phyloP scores from a whole-genome alignment of 139 green algal genomes.

The Gonium pectorale region DNA sequence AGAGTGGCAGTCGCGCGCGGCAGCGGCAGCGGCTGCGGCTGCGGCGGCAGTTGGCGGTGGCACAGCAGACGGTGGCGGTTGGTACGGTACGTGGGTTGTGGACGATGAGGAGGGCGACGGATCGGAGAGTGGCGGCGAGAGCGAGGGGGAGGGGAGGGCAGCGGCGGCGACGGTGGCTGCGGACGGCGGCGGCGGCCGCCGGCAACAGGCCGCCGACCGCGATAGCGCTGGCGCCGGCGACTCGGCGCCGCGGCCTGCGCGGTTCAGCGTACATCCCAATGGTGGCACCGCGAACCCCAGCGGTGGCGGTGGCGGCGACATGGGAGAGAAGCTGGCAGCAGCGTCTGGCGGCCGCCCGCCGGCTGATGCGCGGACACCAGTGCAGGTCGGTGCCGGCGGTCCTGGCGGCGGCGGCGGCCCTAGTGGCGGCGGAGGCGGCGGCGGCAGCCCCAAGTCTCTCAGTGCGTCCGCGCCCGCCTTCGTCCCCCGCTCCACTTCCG shows the following conservation, averaged over 20 bases:
- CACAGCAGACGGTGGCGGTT: background rate
- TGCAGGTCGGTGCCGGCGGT: background rate
- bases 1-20: conserved; percentile 23
- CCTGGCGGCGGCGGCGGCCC: background rate
- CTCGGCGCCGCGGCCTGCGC: background rate
- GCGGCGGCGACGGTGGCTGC: background rate
- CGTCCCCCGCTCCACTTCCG: background rate
- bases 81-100: background rate
- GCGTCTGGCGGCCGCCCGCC: background rate
- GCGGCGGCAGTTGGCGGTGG: background rate
- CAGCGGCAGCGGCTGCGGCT: background rate
- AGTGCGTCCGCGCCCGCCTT: conserved; percentile 4
- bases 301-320: background rate
- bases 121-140: too few species aligned
- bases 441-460: background rate
- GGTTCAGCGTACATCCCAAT: background rate
- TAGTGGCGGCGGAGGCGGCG: background rate
- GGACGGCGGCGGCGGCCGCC: too few species aligned
- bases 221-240: too few species aligned
- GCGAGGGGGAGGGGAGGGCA: too few species aligned
- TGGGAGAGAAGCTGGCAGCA: background rate
- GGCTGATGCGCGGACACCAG: background rate
- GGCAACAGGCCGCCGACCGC: too few species aligned
- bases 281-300: background rate
- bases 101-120: background rate